Evolutionary conservation across 768 basidiomycete genomes (phyloP).

Genomic region (Arthromyces matolae): DNA sequence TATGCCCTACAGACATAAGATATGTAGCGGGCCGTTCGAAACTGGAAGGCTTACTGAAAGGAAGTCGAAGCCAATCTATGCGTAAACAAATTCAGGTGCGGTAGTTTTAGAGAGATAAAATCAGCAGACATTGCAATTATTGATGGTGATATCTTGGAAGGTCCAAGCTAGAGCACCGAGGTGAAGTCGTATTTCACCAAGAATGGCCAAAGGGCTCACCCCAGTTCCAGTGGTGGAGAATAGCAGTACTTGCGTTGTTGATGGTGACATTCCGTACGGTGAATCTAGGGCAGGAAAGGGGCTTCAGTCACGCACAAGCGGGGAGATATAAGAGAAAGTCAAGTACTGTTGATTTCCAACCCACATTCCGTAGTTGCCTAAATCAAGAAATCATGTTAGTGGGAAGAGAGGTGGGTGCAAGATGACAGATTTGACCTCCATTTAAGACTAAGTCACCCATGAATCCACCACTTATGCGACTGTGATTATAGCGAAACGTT

Average conservation of each 20-base stretch:
- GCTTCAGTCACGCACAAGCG: too few relatives aligned
- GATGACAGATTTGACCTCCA: conserved; percentile 35
- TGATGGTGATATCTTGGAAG: conserved; percentile 37
- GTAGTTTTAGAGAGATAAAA: background rate
- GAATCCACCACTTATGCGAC: conserved; percentile 37
- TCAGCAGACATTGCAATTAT: conserved; percentile 33
- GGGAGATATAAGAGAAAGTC: background rate
- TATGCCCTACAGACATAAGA: conserved; percentile 32
- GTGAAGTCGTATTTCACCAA: too few relatives aligned
- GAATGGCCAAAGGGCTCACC: too few relatives aligned
- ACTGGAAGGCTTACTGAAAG: background rate
- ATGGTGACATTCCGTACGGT: conserved; percentile 61
- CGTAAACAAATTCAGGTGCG: background rate
- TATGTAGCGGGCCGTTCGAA: too few relatives aligned
- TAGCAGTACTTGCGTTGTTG: conserved; percentile 26
- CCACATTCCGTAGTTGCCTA: conserved; percentile 66
- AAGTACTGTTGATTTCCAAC: conserved; percentile 77
- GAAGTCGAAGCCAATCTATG: conserved; percentile 13
- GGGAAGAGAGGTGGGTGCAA: background rate
- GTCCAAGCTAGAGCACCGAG: conserved; percentile 35
- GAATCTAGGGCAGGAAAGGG: too few relatives aligned
- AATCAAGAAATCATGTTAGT: background rate
- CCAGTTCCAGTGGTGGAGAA: conserved; percentile 18
- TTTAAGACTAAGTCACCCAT: conserved; percentile 49
- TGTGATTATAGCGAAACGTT: too few relatives aligned